Evolutionary conservation across 1,139 yeast species (phyloP).

Genomic region (Lodderomyces pseudojiufengensis): DNA sequence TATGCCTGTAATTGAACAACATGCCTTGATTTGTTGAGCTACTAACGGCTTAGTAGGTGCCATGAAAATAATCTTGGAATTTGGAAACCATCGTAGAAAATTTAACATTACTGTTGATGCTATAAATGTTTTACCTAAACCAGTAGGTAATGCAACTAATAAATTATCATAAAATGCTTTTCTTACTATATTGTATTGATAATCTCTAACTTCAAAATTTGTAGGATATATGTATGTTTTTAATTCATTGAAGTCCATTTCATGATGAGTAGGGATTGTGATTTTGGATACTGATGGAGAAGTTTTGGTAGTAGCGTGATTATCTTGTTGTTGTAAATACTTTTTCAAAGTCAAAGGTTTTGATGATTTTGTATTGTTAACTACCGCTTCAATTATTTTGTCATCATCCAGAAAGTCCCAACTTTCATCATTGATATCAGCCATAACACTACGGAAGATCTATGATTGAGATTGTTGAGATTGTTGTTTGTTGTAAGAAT

Average conservation of each 20-base stretch:
- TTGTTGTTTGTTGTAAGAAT: slow-evolving; percentile 8
- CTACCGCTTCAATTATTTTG: slow-evolving; percentile 13
- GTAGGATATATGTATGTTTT: slow-evolving; percentile 74
- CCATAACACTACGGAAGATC: slow-evolving; percentile 1
- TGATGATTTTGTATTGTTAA: slow-evolving; percentile 3
- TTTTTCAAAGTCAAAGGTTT: background rate
- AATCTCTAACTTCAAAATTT: slow-evolving; percentile 78
- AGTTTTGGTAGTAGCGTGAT: background rate
- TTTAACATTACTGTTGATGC: slow-evolving; percentile 94
- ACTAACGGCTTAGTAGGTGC: slow-evolving; percentile 97
- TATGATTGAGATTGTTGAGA: too few species aligned
- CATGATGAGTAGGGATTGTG: slow-evolving; percentile 46
- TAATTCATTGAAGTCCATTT: slow-evolving; percentile 38
- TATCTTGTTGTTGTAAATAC: background rate
- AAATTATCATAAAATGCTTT: slow-evolving; percentile 71
- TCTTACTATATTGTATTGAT: slow-evolving; percentile 77
- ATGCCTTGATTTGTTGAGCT: slow-evolving; percentile 96
- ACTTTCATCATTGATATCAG: slow-evolving; percentile 12
- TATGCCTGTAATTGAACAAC: slow-evolving; percentile 83
- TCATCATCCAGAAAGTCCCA: slow-evolving; percentile 15
- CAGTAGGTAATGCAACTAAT: slow-evolving; percentile 93
- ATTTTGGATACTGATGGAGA: slow-evolving; percentile 7
- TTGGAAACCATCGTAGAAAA: slow-evolving; percentile 77
- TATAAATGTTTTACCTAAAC: slow-evolving; percentile 94
- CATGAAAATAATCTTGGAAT: slow-evolving; percentile 80